Base-by-base conservation (phyloP, 805 yeast species). In the Starmera amethionina region DNA sequence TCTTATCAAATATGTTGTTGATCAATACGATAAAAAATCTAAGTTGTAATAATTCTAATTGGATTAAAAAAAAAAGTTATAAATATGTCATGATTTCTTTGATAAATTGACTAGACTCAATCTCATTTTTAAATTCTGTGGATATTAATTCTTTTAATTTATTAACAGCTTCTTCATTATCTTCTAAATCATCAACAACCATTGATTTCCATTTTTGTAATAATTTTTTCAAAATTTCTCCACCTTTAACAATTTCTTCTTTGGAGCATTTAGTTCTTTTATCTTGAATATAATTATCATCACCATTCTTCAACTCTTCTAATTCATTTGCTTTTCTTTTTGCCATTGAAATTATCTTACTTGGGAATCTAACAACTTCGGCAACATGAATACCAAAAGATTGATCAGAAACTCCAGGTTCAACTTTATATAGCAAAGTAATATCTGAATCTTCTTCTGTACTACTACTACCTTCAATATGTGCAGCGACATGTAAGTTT, bases 371-470 rank as follows among this genome's bases (percentile, higher is more conserved):
- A 15, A 90, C 97, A 28, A 90, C 79, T 61, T 93, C 97, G 0
- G 97, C 97, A 36, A 93, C 98, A 58, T 93, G 95, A 37, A 93
- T 89, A 62, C 98, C 98, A 64, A 93, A 93, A 0, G 97, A 88
- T 60, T 89, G 93, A 59, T 87, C 96, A 3, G 95, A 81, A 38
- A 89, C 77, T n/a, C 98, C 98, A 1, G 86, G 84, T 49, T 87
- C 96, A n/a, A 93, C 97, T 54, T 82, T 84, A 63, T 93, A 93
- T 49, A 93, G 66, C 42, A 93, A 68, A 0, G 97, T 88, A 48
- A 93, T 86, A 48, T 87, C 95, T 35, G 68, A 63, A 11, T 48
- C 15, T 6, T n/a, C n/a, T 7, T 31, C 33, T 14, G 11, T 49
- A 48, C 43, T 5, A 50, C 54, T 19, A 48, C 48, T 2, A 47